A percentile compares a stretch with the other conserved stretches of the same genome.
phyloP scores from a whole-genome alignment of 2,329 filamentous ascomycete species.

The Colletotrichum lupini region DNA sequence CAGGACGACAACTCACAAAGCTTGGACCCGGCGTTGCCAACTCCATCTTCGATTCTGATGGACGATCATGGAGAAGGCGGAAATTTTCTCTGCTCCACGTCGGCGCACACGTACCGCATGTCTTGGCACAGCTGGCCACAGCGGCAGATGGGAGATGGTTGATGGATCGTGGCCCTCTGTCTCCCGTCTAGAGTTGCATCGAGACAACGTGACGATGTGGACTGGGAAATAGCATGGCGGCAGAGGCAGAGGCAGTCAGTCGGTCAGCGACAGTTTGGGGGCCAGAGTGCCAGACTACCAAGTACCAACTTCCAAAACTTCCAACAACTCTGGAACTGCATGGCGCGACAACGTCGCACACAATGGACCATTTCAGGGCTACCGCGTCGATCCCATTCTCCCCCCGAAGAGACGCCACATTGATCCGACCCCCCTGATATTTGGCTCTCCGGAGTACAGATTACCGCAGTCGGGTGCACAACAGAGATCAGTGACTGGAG shows the following conservation, averaged over 20 bases:
- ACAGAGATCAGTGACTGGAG: neutral
- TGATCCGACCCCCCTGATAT: neutral
- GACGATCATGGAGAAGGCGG: conserved; percentile 25
- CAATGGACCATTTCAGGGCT: conserved; percentile 23
- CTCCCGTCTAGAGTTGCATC: conserved; percentile 13
- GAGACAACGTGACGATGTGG: neutral
- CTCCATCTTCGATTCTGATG: conserved; percentile 9
- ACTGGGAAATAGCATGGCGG: neutral
- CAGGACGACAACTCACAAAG: conserved; percentile 1
- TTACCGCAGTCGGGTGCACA: neutral
- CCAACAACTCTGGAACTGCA: neutral
- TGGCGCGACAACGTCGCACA: conserved; percentile 15
- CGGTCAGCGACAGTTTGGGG: neutral
- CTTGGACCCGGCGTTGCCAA: neutral
- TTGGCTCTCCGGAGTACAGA: neutral
- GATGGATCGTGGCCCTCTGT: conserved; percentile 11
- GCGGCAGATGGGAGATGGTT: neutral
- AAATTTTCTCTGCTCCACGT: conserved; percentile 17
- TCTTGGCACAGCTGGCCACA: neutral
- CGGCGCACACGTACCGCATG: neutral
- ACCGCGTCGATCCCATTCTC: conserved; percentile 29
- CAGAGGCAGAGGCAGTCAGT: neutral
- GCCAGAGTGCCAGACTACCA: neutral
- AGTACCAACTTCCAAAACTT: neutral
- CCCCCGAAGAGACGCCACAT: conserved; percentile 14